Evolutionary conservation across 371 early-diverging fungal species (phyloP).

Genomic region (Mortierella sp.): DNA sequence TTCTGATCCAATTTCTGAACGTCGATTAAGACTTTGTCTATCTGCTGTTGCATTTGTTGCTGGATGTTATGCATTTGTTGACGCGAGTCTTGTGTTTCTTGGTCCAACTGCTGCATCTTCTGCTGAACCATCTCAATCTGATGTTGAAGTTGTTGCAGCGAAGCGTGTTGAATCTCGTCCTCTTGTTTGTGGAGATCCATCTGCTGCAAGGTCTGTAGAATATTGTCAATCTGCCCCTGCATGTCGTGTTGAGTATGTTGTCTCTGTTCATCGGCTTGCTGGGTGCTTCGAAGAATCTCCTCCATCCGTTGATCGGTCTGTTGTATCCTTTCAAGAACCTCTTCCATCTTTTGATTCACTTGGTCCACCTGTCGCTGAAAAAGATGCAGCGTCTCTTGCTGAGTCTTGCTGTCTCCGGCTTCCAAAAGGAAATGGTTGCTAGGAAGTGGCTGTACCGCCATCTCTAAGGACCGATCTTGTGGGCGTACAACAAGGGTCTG

Average conservation of each 20-base stretch:
- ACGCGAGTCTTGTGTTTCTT: neutral
- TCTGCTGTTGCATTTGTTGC: no score
- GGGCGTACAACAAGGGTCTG: neutral
- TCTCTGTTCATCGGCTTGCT: neutral
- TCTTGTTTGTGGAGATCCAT: neutral
- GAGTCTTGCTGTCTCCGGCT: neutral
- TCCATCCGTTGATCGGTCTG: constrained; percentile 1
- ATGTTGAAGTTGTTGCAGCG: no score
- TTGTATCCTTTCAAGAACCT: neutral
- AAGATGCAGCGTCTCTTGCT: no score
- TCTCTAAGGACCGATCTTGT: neutral
- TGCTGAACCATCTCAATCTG: no score
- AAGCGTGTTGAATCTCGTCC: no score
- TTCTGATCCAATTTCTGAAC: neutral
- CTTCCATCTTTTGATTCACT: constrained; percentile 2
- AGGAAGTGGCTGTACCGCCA: neutral
- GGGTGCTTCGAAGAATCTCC: neutral
- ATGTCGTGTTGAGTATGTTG: neutral
- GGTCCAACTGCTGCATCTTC: neutral
- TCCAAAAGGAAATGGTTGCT: neutral
- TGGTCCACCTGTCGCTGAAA: constrained; percentile 10
- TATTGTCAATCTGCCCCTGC: neutral
- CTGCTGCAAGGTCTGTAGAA: neutral
- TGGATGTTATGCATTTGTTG: neutral
- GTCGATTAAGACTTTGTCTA: no score